phyloP scores from a whole-genome alignment of 2,329 filamentous ascomycete species.

The Elsinoe fawcettii region DNA sequence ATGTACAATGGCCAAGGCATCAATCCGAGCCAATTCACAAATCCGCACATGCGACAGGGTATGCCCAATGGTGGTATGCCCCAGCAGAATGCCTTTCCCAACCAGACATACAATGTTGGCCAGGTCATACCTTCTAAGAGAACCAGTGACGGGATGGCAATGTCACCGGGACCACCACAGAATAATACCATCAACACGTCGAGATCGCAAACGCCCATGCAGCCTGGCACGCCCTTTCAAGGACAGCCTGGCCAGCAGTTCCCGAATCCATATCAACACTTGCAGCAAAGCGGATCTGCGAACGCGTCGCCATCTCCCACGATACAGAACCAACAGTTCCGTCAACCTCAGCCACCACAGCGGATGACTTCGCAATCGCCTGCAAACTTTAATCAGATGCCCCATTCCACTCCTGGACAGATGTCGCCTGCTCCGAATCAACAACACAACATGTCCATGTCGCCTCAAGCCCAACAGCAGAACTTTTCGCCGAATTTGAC shows the following conservation, averaged over 20 bases:
- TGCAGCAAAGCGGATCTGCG: slow-evolving; percentile 69
- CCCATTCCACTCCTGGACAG: slow-evolving; percentile 63
- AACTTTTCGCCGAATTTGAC: slow-evolving; percentile 16
- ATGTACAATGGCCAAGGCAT: slow-evolving; percentile 19
- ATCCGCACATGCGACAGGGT: slow-evolving; percentile 35
- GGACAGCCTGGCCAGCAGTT: slow-evolving; percentile 52
- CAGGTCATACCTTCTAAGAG: slow-evolving; percentile 85
- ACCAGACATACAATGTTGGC: slow-evolving; percentile 74
- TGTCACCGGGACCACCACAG: slow-evolving; percentile 69
- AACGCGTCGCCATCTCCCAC: slow-evolving; percentile 90
- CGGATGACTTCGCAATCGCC: slow-evolving; percentile 86
- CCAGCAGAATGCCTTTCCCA: slow-evolving; percentile 69
- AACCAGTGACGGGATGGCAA: slow-evolving; percentile 73
- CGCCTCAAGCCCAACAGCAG: slow-evolving; percentile 22
- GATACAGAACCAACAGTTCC: slow-evolving; percentile 70
- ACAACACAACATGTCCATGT: slow-evolving; percentile 25
- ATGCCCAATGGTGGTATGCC: slow-evolving; percentile 82
- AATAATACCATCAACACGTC: slow-evolving; percentile 62
- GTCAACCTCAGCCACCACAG: slow-evolving; percentile 57
- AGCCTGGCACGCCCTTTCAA: slow-evolving; percentile 22
- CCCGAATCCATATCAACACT: slow-evolving; percentile 70
- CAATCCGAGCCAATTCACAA: slow-evolving; percentile 39
- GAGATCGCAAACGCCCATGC: slow-evolving; percentile 75
- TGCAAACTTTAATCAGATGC: slow-evolving; percentile 75
- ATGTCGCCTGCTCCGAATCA: slow-evolving; percentile 55